phyloP scores from a whole-genome alignment of 2,329 filamentous ascomycete genomes.

The Teratosphaeria gauchensis region DNA sequence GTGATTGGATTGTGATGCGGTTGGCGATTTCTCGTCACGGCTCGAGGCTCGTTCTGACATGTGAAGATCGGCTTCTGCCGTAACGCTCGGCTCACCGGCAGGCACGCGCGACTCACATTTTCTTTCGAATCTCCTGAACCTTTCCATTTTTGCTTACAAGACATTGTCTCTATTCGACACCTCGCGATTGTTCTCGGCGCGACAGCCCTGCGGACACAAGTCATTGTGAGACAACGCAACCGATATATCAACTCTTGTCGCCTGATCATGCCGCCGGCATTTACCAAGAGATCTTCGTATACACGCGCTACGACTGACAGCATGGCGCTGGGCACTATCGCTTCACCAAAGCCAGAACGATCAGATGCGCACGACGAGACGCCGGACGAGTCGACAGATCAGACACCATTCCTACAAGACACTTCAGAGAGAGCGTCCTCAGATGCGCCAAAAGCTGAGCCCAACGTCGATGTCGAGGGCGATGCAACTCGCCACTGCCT shows the following conservation, averaged over 20 bases:
- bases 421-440: not conserved
- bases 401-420: not conserved
- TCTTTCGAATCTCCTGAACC: not conserved
- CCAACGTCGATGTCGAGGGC: not conserved
- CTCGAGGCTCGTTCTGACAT: not conserved
- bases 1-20: too few species aligned
- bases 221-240: not conserved
- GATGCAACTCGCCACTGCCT: not conserved
- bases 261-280: not conserved
- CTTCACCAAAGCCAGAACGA: not conserved
- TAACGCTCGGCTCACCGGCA: not conserved
- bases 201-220: not conserved
- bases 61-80: not conserved
- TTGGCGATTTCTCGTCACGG: not conserved
- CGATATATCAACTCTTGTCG: not conserved
- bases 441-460: not conserved
- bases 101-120: not conserved
- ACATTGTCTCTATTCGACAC: not conserved
- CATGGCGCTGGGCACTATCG: not conserved
- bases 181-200: not conserved
- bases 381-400: not conserved
- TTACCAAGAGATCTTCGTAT: not conserved
- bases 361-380: not conserved
- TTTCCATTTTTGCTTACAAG: not conserved
- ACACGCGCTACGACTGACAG: not conserved